Conservation (phyloP, 83 land plant genomes). For the Picea abies region DNA sequence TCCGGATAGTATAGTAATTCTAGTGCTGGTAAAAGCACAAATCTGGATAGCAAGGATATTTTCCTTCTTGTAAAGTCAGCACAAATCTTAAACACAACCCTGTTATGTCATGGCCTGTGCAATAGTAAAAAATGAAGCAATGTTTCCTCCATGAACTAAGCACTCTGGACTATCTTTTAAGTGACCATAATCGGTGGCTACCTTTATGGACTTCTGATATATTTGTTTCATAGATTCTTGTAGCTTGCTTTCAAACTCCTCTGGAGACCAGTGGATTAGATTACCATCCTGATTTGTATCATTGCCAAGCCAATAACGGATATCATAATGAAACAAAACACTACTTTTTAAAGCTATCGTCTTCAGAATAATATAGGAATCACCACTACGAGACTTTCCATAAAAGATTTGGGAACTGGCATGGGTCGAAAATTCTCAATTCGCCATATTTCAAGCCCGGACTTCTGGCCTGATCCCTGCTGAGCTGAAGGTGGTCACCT, state of each 20-base stretch:
- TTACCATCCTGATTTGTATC: conserved; percentile 78
- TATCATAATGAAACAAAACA: too few species aligned
- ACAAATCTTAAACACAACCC: conserved; percentile 72
- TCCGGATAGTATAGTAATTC: not conserved
- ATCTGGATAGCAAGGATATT: not conserved
- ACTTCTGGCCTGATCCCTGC: too few species aligned
- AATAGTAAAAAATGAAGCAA: too few species aligned
- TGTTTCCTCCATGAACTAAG: too few species aligned
- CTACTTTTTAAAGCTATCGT: too few species aligned
- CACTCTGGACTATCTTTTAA: conserved; percentile 87
- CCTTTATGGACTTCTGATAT: conserved; percentile 80
- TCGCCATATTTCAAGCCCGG: too few species aligned
- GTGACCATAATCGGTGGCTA: conserved; percentile 83
- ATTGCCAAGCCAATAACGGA: not conserved
- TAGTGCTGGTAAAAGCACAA: not conserved
- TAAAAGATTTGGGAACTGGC: too few species aligned
- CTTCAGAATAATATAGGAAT: too few species aligned
- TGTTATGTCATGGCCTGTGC: not conserved
- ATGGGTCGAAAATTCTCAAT: too few species aligned
- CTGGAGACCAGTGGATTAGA: conserved; percentile 83
- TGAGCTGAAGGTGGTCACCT: too few species aligned
- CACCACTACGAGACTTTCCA: too few species aligned
- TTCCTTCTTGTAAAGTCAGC: not conserved
- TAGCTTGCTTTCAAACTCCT: conserved; percentile 88
- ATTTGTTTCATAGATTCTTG: conserved; percentile 98